Base-by-base conservation (phyloP, 495 filamentous ascomycete genomes). In the Xanthoparmelia taractica region DNA sequence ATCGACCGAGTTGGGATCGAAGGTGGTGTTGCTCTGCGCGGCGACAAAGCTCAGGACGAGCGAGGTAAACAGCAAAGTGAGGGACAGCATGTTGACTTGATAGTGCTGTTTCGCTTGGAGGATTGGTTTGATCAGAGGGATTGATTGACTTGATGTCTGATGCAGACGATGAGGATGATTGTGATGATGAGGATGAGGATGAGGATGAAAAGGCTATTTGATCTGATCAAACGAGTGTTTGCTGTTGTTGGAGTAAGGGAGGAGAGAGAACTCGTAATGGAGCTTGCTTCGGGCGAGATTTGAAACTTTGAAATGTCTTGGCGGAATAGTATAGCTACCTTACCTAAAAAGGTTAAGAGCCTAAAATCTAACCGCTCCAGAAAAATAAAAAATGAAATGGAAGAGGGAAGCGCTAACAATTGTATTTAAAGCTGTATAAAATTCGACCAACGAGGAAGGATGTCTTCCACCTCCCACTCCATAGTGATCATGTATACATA, bases 1-100 rank as follows among this genome's bases (percentile, higher is more conserved):
- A 29, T 57, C 43, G 12, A 68, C 66, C 8, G 66, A 63, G 34
- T 61, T 68, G n/a, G 63, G 63, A 40, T 68, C 48, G 54, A 68
- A 41, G 18, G 40, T 60, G 52, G 57, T 61, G 38, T 12, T 56
- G 50, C 63, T 68, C 60, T 68, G 66, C 17, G 66, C 63, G 48
- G 56, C 59, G 60, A 63, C 66, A 60, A 68, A 68, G 41, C 56
- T 64, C 58, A 64, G 48, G 25, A 68, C 27, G 23, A 63, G 47
- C 23, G 54, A 57, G n/a, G 64, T 63, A 63, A 68, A 68, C 33
- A 64, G 58, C 25, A 64, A 8, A 13, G 48, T 57, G 20, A 67
- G 36, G 10, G 61, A 60, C 29, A 59, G 61, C 65, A 67, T 67
- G 45, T 37, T 67, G 65, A 60, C 15, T 29, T 57, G 36, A n/a